Conservation (phyloP, 1,284 basidiomycete species). For the Taiwanofungus camphoratus region DNA sequence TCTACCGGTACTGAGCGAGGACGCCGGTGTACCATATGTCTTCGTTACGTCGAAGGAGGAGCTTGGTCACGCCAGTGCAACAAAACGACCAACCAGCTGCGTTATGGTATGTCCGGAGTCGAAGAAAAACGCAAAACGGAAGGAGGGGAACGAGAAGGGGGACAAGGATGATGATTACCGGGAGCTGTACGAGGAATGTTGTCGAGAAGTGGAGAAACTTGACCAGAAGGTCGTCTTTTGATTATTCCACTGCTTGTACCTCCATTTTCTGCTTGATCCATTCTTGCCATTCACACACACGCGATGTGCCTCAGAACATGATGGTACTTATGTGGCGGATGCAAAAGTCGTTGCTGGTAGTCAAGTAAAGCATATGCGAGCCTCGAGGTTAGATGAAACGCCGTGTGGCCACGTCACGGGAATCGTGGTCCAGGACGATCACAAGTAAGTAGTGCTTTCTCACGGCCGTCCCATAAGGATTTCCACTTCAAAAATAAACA, state of each 20-base stretch:
- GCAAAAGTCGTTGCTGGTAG: neutral
- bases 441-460: slow-evolving; percentile 16
- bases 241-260: slow-evolving; percentile 10
- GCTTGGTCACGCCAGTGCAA: slow-evolving; percentile 91
- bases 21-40: slow-evolving; percentile 91
- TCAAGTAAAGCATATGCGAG: neutral
- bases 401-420: slow-evolving; percentile 24
- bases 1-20: slow-evolving; percentile 92
- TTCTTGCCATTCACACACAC: too few relatives aligned
- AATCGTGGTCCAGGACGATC: slow-evolving; percentile 12
- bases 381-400: neutral
- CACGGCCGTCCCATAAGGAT: slow-evolving; percentile 10
- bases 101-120: slow-evolving; percentile 87
- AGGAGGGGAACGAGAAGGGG: slow-evolving; percentile 53
- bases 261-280: too few relatives aligned
- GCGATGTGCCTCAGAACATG: too few relatives aligned
- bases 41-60: slow-evolving; percentile 89
- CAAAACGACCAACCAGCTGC: slow-evolving; percentile 97
- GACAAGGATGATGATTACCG: slow-evolving; percentile 78
- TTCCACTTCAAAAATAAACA: slow-evolving; percentile 23
- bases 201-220: slow-evolving; percentile 79
- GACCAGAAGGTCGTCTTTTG: slow-evolving; percentile 68
- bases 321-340: neutral
- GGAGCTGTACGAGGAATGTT: slow-evolving; percentile 81
- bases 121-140: slow-evolving; percentile 66